These are phyloP conservation scores for Helotiales sp. DNA, from an alignment of 2,329 filamentous ascomycete genomes.

Conservation along the genomic window DNA sequence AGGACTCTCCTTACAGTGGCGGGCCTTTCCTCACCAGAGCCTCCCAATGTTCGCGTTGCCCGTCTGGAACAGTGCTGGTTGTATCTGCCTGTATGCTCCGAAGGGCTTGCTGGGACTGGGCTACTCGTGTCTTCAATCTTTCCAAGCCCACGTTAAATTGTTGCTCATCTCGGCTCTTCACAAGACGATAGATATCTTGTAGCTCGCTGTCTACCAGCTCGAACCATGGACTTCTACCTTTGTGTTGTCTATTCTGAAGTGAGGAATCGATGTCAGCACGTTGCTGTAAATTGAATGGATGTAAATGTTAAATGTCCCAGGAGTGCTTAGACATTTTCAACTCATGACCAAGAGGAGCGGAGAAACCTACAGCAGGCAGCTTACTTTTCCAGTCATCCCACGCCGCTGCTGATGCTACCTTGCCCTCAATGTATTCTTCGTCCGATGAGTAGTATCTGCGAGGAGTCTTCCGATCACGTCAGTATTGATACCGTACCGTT, in stretches of 20 bases:
- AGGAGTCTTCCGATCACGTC: background rate
- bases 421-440: background rate
- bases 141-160: background rate
- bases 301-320: no score
- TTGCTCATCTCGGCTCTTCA: background rate
- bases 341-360: no score
- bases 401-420: background rate
- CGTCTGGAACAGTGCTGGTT: background rate
- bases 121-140: background rate
- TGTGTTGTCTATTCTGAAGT: no score
- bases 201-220: slow-evolving; percentile 9
- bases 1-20: no score
- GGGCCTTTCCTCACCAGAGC: background rate
- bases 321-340: no score
- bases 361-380: no score
- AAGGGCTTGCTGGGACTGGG: background rate
- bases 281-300: no score
- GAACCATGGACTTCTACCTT: slow-evolving; percentile 2
- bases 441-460: slow-evolving; percentile 6
- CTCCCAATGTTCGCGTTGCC: background rate
- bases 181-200: background rate
- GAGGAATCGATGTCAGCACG: background rate
- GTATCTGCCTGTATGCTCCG: background rate
- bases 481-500: background rate
- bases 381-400: slow-evolving; percentile 8